Percentiles rank a stretch among this genome's conserved stretches.
phyloP scores from a whole-genome alignment of 106 monocot species.

The Posidonia australis region DNA sequence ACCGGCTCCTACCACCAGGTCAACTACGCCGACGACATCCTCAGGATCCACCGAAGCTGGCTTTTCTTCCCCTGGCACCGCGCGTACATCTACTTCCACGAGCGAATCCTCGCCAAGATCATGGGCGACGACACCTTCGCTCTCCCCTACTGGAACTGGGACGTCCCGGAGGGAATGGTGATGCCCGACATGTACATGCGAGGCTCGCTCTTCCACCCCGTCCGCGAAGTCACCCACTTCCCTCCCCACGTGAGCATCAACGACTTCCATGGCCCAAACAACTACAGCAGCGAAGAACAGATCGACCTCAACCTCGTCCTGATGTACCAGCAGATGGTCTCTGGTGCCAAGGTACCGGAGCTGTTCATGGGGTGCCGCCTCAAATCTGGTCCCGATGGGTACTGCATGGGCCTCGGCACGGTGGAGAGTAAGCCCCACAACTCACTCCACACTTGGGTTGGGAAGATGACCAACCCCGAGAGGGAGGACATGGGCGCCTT shows the following conservation, averaged over 20 bases:
- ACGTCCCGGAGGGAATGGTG: conserved; percentile 19
- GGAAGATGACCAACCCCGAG: conserved; percentile 1
- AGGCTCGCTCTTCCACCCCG: conserved; percentile 16
- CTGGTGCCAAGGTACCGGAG: conserved; percentile 13
- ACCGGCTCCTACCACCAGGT: conserved; percentile 25
- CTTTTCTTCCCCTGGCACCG: conserved; percentile 37
- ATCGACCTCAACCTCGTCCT: conserved; percentile 37
- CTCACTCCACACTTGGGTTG: conserved; percentile 13
- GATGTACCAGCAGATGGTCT: conserved; percentile 45
- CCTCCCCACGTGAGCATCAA: conserved; percentile 24
- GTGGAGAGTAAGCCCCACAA: conserved; percentile 17
- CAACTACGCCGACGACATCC: not conserved
- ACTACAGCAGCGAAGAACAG: conserved; percentile 4
- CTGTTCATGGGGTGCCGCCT: conserved; percentile 24
- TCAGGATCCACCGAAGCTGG: conserved; percentile 17
- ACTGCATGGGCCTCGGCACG: conserved; percentile 9
- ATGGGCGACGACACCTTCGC: conserved; percentile 33
- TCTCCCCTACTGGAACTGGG: conserved; percentile 37
- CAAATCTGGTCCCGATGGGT: conserved; percentile 9
- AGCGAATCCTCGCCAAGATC: conserved; percentile 28
- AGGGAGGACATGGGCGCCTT: conserved; percentile 21
- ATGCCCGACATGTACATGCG: conserved; percentile 20
- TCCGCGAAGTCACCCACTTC: conserved; percentile 6
- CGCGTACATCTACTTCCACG: conserved; percentile 33
- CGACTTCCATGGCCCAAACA: conserved; percentile 11